Conservation (phyloP, 169 alveolate genomes). For the Theileria luwenshuni region DNA sequence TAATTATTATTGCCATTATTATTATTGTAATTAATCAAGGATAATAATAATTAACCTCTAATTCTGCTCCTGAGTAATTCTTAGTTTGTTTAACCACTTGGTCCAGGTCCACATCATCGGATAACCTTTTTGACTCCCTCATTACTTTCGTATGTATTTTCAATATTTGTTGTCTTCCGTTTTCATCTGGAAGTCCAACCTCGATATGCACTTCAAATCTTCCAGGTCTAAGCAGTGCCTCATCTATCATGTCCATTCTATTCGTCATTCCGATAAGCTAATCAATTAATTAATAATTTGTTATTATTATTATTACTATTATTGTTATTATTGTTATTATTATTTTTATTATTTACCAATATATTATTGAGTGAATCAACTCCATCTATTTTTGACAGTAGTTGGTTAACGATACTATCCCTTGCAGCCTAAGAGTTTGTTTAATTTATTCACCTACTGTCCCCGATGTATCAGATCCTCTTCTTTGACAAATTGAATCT, state of each 20-base stretch:
- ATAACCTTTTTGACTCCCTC: conserved; percentile 80
- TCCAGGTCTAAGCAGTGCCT: conserved; percentile 99
- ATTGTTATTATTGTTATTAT: neutral
- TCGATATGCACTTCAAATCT: conserved; percentile 98
- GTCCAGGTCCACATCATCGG: conserved; percentile 89
- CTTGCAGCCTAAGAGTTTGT: conserved; percentile 83
- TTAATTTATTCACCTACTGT: conserved; percentile 51
- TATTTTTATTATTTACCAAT: conserved; percentile 44
- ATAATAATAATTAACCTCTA: conserved; percentile 79
- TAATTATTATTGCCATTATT: neutral
- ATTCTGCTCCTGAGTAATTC: conserved; percentile 99
- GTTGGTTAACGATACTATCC: conserved; percentile 98
- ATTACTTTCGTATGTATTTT: conserved; percentile 96
- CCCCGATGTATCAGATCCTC: conserved; percentile 92
- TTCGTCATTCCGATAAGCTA: conserved; percentile 98
- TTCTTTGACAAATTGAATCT: conserved; percentile 97
- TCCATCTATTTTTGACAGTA: conserved; percentile 98
- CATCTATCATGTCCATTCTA: conserved; percentile 97
- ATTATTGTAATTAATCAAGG: conserved; percentile 21
- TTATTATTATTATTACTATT: neutral
- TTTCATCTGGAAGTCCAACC: conserved; percentile 96
- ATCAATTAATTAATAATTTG: no score
- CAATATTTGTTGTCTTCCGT: conserved; percentile 95
- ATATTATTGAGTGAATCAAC: conserved; percentile 97
- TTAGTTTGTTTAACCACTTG: conserved; percentile 92